Evolutionary conservation across 345 rosid genomes (phyloP).

Genomic region (Eucalyptus sp.): DNA sequence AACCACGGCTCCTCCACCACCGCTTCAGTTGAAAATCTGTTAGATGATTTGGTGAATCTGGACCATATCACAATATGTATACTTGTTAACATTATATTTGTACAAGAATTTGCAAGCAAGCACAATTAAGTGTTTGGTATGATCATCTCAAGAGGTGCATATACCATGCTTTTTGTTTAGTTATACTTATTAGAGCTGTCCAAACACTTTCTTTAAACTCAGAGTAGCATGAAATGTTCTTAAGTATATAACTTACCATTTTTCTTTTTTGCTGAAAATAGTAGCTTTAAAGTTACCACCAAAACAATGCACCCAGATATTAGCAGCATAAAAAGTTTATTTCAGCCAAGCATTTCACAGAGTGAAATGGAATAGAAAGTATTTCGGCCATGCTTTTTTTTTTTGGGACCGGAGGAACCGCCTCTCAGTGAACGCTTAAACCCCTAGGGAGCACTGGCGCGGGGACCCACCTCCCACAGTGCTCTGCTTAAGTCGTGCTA

Average conservation of each 20-base stretch:
- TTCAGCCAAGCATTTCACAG: neutral
- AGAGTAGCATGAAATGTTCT: neutral
- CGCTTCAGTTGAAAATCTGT: neutral
- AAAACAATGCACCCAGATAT: neutral
- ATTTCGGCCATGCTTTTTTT: neutral
- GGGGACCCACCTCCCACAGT: too few relatives aligned
- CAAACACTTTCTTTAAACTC: neutral
- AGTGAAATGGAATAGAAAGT: neutral
- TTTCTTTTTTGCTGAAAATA: neutral
- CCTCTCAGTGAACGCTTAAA: too few relatives aligned
- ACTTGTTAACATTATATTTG: neutral
- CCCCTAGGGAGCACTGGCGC: too few relatives aligned
- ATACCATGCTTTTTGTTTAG: neutral
- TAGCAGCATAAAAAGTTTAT: neutral
- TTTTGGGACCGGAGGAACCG: too few relatives aligned
- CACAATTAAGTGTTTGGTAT: neutral
- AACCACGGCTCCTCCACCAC: conserved; percentile 1
- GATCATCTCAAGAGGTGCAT: neutral
- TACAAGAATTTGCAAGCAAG: neutral
- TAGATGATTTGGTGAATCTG: neutral
- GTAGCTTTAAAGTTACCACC: neutral
- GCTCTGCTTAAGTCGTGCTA: too few relatives aligned
- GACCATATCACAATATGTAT: neutral
- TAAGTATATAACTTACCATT: neutral
- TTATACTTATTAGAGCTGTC: neutral